Evolutionary conservation across 2,329 filamentous ascomycete species (phyloP), one percentile per base, ranked within the genome.

Genomic region (Helotiales sp.): DNA sequence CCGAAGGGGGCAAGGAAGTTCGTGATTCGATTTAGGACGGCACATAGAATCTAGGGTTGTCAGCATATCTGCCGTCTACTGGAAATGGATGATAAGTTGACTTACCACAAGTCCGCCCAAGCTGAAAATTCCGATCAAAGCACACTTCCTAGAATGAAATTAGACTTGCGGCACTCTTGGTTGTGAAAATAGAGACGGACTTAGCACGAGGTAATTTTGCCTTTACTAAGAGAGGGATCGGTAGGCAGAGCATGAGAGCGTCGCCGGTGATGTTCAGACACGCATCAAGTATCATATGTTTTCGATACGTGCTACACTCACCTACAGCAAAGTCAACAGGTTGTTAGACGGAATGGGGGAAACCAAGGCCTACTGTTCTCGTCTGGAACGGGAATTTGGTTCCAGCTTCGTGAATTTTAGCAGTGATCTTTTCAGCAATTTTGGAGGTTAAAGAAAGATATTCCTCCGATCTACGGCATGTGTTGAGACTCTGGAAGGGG

Each of bases 1-100:
- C 54, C 54, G 22, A 81, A 64, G 2, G 71, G 69, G 26, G 72
- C 63, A 3, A 69, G 65, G 59, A 75, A 78, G 64, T 80, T 81
- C 71, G 79, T 81, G 52, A 79, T 73, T 68, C 82, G 82, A 17
- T 79, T 84, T 6, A 87, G 79, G 43, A 82, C 77, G 28, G 82
- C 82, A 0, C 79, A 81, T 15, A 83, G 77, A 32, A 87, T 83
- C 80, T 82, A 20, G 17, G 2, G 7, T 8, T 45, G 40, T 45
- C 40, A 45, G 32, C 6, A 37, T n/a, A n/a, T n/a, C n/a, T n/a
- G n/a, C n/a, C n/a, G n/a, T n/a, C n/a, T n/a, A n/a, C n/a, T n/a
- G n/a, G n/a, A n/a, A n/a, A n/a, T n/a, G n/a, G n/a, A n/a, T n/a
- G n/a, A n/a, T n/a, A n/a, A n/a, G n/a, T n/a, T n/a, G n/a, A n/a